A percentile compares a stretch with the other conserved stretches of the same genome.
phyloP scores from a whole-genome alignment of 2,329 filamentous ascomycete species.

The Fusarium virguliforme region DNA sequence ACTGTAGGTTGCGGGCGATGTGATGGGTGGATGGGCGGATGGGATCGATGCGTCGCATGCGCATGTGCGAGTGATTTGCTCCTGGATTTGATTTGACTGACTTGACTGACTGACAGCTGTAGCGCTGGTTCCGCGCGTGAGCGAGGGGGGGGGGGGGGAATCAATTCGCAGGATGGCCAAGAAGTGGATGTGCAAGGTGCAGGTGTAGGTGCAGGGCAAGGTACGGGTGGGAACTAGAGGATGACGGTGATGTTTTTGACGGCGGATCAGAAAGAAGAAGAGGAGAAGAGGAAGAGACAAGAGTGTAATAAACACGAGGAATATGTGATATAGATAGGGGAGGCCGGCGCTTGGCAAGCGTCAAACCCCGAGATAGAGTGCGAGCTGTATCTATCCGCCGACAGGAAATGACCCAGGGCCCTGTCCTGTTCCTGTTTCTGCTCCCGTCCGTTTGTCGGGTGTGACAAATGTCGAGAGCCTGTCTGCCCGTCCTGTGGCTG shows the following conservation, averaged over 20 bases:
- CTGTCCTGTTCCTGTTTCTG: not conserved
- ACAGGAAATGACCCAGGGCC: not conserved
- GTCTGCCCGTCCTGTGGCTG: not conserved
- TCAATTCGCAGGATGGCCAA: slow-evolving; percentile 3
- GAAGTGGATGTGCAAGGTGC: slow-evolving; percentile 5
- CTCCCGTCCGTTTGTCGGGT: slow-evolving; percentile 2
- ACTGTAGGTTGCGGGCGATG: slow-evolving; percentile 1
- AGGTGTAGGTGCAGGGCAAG: slow-evolving; percentile 5
- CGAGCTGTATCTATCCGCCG: not conserved
- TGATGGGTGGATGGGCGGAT: not conserved
- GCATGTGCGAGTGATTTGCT: slow-evolving; percentile 15
- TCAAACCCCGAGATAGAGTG: not conserved
- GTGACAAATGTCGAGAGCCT: slow-evolving; percentile 4
- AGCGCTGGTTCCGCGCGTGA: slow-evolving; percentile 9
- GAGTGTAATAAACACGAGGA: not conserved
- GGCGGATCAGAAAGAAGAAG: not conserved
- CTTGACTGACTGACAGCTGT: slow-evolving; percentile 6
- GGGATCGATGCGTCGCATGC: slow-evolving; percentile 11
- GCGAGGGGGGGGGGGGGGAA: slow-evolving; percentile 3
- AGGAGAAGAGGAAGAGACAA: not conserved
- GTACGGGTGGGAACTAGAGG: not conserved
- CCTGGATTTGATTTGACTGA: not conserved
- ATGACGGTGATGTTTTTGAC: slow-evolving; percentile 3
- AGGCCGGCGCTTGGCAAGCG: not conserved
- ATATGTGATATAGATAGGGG: slow-evolving; percentile 1